Evolutionary conservation across 2,329 filamentous ascomycete genomes (phyloP).

Genomic region (Apiospora pterosperma): DNA sequence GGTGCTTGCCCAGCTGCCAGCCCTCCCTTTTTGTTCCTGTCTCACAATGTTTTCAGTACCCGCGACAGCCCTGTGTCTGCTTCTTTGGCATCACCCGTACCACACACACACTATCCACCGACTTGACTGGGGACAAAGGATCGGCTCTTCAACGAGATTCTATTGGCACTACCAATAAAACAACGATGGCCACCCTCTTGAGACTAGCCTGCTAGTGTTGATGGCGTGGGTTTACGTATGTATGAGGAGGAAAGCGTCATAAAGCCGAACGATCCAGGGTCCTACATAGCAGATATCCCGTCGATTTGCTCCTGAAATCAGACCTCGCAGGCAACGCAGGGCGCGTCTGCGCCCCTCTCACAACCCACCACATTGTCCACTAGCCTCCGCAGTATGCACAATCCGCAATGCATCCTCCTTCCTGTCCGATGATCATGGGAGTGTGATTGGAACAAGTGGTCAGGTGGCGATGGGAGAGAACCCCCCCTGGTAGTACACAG

Average conservation of each 20-base stretch:
- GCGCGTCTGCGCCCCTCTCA: not conserved
- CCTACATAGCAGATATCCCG: not conserved
- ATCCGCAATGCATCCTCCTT: not conserved
- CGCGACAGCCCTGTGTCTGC: not conserved
- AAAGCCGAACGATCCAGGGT: not conserved
- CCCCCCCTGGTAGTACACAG: not conserved
- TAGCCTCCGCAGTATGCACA: not conserved
- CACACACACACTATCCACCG: not conserved
- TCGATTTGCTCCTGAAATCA: not conserved
- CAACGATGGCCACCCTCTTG: not conserved
- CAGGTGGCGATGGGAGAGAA: not conserved
- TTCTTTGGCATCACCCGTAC: not conserved
- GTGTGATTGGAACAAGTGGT: slow-evolving; percentile 3
- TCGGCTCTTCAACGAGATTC: not conserved
- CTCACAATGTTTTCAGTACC: not conserved
- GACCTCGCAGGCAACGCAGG: not conserved
- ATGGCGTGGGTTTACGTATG: not conserved
- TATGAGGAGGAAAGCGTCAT: not conserved
- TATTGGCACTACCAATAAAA: not conserved
- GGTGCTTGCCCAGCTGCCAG: not conserved
- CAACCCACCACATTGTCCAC: not conserved
- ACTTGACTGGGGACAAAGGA: not conserved
- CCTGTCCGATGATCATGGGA: not conserved
- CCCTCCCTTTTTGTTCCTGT: not conserved
- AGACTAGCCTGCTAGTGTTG: not conserved